Conservation (phyloP, 352 stramenopile species). For the Phytophthora vignae region DNA sequence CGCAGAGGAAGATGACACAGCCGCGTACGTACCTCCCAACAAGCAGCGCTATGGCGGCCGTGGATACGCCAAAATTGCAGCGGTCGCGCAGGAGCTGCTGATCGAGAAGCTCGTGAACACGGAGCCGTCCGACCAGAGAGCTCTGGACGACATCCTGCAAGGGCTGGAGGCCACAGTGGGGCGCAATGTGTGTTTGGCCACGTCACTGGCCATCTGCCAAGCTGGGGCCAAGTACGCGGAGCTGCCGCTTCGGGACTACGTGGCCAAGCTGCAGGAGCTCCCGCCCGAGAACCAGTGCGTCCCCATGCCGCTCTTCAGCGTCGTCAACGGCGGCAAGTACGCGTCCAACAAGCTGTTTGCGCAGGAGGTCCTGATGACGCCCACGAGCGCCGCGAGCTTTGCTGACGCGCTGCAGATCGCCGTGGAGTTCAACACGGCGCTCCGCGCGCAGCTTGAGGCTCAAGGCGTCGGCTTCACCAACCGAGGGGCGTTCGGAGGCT, state of each 20-base stretch:
- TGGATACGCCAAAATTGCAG: slow-evolving; percentile 50
- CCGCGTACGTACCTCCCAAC: slow-evolving; percentile 24
- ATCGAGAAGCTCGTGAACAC: slow-evolving; percentile 49
- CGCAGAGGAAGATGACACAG: neutral
- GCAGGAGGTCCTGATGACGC: slow-evolving; percentile 68
- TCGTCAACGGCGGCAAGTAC: slow-evolving; percentile 71
- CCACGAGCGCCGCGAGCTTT: slow-evolving; percentile 64
- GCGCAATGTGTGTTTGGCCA: slow-evolving; percentile 63
- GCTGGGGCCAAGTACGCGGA: slow-evolving; percentile 72
- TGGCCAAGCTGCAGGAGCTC: slow-evolving; percentile 57
- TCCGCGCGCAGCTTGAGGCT: slow-evolving; percentile 56
- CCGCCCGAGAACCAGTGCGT: slow-evolving; percentile 55
- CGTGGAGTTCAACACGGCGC: slow-evolving; percentile 49
- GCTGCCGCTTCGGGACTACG: slow-evolving; percentile 58
- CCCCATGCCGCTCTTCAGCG: slow-evolving; percentile 78
- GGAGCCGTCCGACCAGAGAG: slow-evolving; percentile 58
- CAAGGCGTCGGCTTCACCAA: slow-evolving; percentile 72
- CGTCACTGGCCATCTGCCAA: slow-evolving; percentile 69
- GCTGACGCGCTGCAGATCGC: slow-evolving; percentile 68
- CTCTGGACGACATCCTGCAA: slow-evolving; percentile 49
- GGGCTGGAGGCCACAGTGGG: slow-evolving; percentile 55
- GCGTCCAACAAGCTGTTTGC: slow-evolving; percentile 76
- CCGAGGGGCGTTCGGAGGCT: slow-evolving; percentile 62
- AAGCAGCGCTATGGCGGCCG: slow-evolving; percentile 54
- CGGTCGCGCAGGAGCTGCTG: slow-evolving; percentile 44